Evolutionary conservation across 148 eudicot species (phyloP), one percentile per base, ranked within the genome.

Genomic region (Persicaria tinctoria): DNA sequence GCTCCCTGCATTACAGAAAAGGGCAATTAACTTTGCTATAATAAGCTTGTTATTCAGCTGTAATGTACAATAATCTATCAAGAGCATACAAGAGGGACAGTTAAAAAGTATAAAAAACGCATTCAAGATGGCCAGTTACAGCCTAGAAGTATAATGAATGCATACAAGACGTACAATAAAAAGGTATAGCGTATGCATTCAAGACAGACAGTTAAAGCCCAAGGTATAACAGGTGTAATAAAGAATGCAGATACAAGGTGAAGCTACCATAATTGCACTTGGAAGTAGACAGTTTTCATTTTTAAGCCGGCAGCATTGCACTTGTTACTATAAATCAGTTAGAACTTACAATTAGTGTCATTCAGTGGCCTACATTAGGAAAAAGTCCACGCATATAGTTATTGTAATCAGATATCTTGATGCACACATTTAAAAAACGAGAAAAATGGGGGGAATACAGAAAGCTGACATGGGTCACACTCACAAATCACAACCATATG

Each of bases 1-100:
- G 98, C 98, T 75, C 97, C 98, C 98, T 89, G 75, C 70, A 74
- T 62, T 23, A 4, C 46, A 63, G 63, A 17, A 17, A 18, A 57
- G 18, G 32, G 32, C 27, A 18, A 57, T 57, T 57, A 6, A 7
- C 18, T n/a, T n/a, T n/a, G n/a, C n/a, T 8, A 50, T 50, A 6
- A 32, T 32, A 32, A 32, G 38, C 38, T 32, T 32, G 38, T 32
- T 32, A 32, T 32, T 32, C 38, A 32, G 38, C 38, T 32, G 38
- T 32, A 32, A 32, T 32, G 2, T 32, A 32, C 38, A 32, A 32
- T 32, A 32, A 32, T 32, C 38, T 32, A 32, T 32, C 38, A 32
- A 32, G 1, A 32, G 38, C 38, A 32, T 32, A 32, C 38, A 32
- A 32, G 38, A 32, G 38, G 38, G 38, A 2, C 38, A 32, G 38